These are phyloP conservation scores for Stephanodiscus minutulus DNA, from an alignment of 108 stramenopile species.

Conservation along the genomic window DNA sequence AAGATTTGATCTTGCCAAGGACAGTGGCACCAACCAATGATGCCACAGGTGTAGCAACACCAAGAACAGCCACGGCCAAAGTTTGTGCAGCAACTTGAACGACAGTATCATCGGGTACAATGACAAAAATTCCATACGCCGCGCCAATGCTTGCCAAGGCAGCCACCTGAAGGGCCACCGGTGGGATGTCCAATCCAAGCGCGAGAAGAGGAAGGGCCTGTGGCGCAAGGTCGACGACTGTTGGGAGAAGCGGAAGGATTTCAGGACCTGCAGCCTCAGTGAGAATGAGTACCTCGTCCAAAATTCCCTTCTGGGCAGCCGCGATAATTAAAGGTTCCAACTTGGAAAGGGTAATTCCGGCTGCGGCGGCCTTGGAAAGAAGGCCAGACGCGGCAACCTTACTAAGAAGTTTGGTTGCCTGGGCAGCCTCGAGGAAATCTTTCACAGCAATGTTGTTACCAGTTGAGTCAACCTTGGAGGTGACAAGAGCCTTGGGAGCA, in stretches of 20 bases:
- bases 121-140: conserved; percentile 63
- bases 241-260: conserved; percentile 79
- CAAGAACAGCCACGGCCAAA: conserved; percentile 69
- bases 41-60: conserved; percentile 62
- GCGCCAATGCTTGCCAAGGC: conserved; percentile 64
- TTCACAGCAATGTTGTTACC: conserved; percentile 90
- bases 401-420: conserved; percentile 71
- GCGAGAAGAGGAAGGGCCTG: conserved; percentile 79
- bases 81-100: conserved; percentile 79
- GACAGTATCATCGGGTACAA: conserved; percentile 85
- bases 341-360: conserved; percentile 80
- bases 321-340: conserved; percentile 80
- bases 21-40: conserved; percentile 73
- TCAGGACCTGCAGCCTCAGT: conserved; percentile 88
- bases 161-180: conserved; percentile 51
- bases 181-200: conserved; percentile 59
- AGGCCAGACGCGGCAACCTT: conserved; percentile 80
- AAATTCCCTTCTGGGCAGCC: conserved; percentile 64
- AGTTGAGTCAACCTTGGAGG: conserved; percentile 63
- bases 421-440: conserved; percentile 60
- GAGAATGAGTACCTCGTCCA: conserved; percentile 75
- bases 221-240: conserved; percentile 77
- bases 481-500: conserved; percentile 41
- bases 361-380: conserved; percentile 80
- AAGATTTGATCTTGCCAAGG: conserved; percentile 70